Percentiles rank a stretch among this genome's conserved stretches.
Conservation (phyloP, 192 early-diverging fungal genomes). For the Funneliformis geosporum region DNA sequence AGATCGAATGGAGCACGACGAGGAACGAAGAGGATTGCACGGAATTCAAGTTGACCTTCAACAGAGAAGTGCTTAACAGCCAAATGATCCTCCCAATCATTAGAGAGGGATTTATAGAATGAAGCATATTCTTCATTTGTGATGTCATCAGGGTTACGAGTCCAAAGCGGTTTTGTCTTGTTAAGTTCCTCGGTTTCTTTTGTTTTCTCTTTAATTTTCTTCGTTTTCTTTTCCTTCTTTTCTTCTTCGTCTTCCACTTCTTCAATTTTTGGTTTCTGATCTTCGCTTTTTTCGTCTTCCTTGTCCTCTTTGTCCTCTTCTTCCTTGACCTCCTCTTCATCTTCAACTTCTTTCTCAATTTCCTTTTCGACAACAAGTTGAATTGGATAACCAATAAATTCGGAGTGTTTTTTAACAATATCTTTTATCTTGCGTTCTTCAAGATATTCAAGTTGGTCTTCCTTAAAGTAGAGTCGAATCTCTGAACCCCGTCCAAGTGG, state of each 20-base stretch:
- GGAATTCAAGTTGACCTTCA: constrained; percentile 99
- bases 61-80: constrained; percentile 99
- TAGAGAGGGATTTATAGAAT: constrained; percentile 98
- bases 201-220: constrained; percentile 20
- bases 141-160: constrained; percentile 98
- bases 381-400: constrained; percentile 99
- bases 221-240: constrained; percentile 29
- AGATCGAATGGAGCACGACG: constrained; percentile 96
- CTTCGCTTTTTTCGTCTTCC: background rate
- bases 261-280: constrained; percentile 29
- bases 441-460: constrained; percentile 97
- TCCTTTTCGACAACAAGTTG: constrained; percentile 96
- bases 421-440: constrained; percentile 99
- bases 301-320: constrained; percentile 47
- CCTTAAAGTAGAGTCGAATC: constrained; percentile 97
- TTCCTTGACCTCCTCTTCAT: constrained; percentile 81
- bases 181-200: constrained; percentile 79
- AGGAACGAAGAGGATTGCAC: constrained; percentile 97
- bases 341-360: constrained; percentile 97
- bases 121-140: constrained; percentile 93
- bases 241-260: constrained; percentile 35
- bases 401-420: constrained; percentile 99
- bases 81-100: constrained; percentile 99
- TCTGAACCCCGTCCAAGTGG: constrained; percentile 93
- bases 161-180: constrained; percentile 99